Base-by-base conservation (phyloP, 306 rosid species). In the Carpinus viminea region DNA sequence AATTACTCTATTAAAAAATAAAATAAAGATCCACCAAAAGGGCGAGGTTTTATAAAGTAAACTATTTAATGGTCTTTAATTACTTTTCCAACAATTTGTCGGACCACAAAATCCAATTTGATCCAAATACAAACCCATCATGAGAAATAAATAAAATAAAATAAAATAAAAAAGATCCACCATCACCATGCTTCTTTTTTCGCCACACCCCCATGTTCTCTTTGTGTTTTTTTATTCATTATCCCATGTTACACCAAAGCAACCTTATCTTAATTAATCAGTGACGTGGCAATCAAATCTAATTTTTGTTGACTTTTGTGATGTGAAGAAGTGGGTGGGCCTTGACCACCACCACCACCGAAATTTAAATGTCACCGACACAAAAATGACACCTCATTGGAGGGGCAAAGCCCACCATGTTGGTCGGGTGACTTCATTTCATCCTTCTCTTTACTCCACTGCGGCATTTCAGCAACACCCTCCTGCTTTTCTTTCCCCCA, bases 391-490 rank as follows among this genome's bases (percentile, higher is more conserved):
- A 18, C 51, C 21, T 13, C 53, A 20, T n/a, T 50, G 47, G 34
- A 54, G 68, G 66, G 65, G 48, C 34, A 0, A 34, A 61, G 46
- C 66, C 77, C 65, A 17, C 51, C 46, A n/a, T n/a, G 21, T 52
- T 72, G 47, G 68, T 74, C 31, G 77, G 52, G 77, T 74, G 36
- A 55, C 68, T 55, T 74, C 77, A 41, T 55, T 55, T 53, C 51
- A 74, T 55, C 38, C 38, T 0, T 2, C 43, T 61, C n/a, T 4
- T 61, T 13, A 2, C 8, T 12, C 43, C 41, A 10, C 68, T 61
- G 0, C 43, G 41, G 11, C 64, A 61, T 11, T 61, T 61, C 68
- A 11, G 13, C 66, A 9, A 4, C 65, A 21, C 9, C 21, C 36
- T 56, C 5, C 15, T 24, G 1, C 45, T 41, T 7, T 6, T 41